Evolutionary conservation across 352 stramenopile species (phyloP), one percentile per base, ranked within the genome.

Genomic region (Phytophthora ramorum): DNA sequence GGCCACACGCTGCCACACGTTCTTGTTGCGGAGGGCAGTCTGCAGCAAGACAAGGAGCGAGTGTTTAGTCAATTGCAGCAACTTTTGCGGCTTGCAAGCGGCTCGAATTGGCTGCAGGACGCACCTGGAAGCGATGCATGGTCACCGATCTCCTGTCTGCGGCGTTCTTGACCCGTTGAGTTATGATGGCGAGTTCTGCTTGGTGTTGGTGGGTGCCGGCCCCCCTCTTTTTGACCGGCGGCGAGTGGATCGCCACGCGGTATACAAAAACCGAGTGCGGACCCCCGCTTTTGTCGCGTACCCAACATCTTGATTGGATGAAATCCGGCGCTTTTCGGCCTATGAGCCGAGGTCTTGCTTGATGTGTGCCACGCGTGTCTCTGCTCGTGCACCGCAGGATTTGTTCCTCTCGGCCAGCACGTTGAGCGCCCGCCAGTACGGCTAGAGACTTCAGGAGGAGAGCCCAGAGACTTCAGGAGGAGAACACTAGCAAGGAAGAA

Each of bases 101-200:
- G 4, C 9, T 38, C 3, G 9, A 8, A 16, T 13, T 38, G n/a
- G n/a, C 30, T 51, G n/a, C n/a, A 17, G 20, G 17, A 77, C 77
- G 63, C 56, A 87, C 81, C 71, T 90, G 81, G 72, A 90, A 81
- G 53, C 81, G 78, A 74, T 90, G 81, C 81, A 90, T 90, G 14
- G 38, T 64, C 28, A 40, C 26, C 6, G 38, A 14, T 38, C 45
- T 38, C 22, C 19, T 35, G 46, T 59, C 37, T 70, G 28, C 51
- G 50, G 59, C 50, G 51, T 55, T 65, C 59, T 58, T 46, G 53
- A 58, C 66, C 53, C 34, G 47, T 66, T 67, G 58, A 69, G 47
- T 73, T 77, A 52, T 73, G 70, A 71, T 64, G 50, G 41, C 17
- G 57, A 69, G 45, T 75, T 56, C 66, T 46, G 40, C 40, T 69